Conservation (phyloP, 768 basidiomycete genomes). For the Terana coerulea region DNA sequence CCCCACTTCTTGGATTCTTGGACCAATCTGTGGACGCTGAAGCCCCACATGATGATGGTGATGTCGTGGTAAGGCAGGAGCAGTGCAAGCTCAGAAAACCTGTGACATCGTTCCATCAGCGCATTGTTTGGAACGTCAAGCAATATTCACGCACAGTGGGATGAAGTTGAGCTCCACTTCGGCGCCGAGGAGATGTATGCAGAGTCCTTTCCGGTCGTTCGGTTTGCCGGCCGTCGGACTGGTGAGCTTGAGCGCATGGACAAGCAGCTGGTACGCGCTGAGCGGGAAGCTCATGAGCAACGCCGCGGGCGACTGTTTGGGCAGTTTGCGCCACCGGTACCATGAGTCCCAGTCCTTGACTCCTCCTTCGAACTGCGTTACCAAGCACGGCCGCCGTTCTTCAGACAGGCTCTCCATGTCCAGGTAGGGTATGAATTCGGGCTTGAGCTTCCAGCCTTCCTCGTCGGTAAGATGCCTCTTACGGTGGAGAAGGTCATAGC, state of each 20-base stretch:
- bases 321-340: conserved; percentile 42
- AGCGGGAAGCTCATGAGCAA: conserved; percentile 44
- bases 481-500: neutral
- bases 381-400: neutral
- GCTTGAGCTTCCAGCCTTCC: conserved; percentile 9
- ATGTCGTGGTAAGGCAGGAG: conserved; percentile 43
- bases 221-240: conserved; percentile 21
- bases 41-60: conserved; percentile 39
- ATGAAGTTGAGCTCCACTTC: conserved; percentile 38
- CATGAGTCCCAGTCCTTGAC: conserved; percentile 38
- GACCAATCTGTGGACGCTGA: conserved; percentile 27
- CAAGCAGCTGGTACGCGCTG: conserved; percentile 35
- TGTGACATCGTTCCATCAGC: conserved; percentile 13
- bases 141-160: conserved; percentile 31
- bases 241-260: conserved; percentile 31
- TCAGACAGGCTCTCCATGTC: neutral
- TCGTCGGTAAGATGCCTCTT: conserved; percentile 4
- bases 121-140: neutral
- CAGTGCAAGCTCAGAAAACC: conserved; percentile 44
- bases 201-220: conserved; percentile 24
- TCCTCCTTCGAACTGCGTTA: neutral
- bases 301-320: conserved; percentile 39
- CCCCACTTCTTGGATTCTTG: conserved; percentile 28
- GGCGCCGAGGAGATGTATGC: conserved; percentile 36
- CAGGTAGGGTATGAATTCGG: conserved; percentile 5